Evolutionary conservation across 768 basidiomycete species (phyloP).

Genomic region (Mrakia gelida): DNA sequence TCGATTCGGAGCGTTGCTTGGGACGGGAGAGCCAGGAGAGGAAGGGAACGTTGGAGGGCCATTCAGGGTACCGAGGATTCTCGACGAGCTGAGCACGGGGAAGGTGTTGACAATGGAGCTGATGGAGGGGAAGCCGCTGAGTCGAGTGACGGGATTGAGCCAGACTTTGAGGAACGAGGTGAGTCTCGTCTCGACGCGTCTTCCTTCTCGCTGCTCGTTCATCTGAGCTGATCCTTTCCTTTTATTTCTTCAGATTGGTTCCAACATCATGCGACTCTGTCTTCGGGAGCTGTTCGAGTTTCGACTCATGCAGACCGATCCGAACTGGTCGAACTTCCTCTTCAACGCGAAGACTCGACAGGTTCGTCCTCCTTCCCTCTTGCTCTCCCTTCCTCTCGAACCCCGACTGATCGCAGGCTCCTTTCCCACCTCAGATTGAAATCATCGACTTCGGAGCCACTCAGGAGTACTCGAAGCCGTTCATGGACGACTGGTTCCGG

Average conservation of each 20-base stretch:
- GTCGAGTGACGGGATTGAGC: slow-evolving; percentile 54
- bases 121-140: slow-evolving; percentile 75
- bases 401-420: neutral
- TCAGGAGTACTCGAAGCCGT: slow-evolving; percentile 72
- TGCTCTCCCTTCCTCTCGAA: neutral
- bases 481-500: slow-evolving; percentile 80
- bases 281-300: slow-evolving; percentile 86
- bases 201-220: neutral
- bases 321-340: slow-evolving; percentile 97
- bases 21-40: slow-evolving; percentile 22
- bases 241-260: slow-evolving; percentile 62
- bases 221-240: neutral
- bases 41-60: slow-evolving; percentile 46
- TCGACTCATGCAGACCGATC: slow-evolving; percentile 94
- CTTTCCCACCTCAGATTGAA: slow-evolving; percentile 54
- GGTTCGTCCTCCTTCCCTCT: slow-evolving; percentile 45
- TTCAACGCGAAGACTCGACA: slow-evolving; percentile 67
- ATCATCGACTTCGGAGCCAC: slow-evolving; percentile 97
- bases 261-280: slow-evolving; percentile 75
- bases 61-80: slow-evolving; percentile 76
- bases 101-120: slow-evolving; percentile 85
- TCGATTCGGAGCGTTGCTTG: slow-evolving; percentile 50
- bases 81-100: slow-evolving; percentile 73
- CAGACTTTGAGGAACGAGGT: slow-evolving; percentile 72
- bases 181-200: slow-evolving; percentile 29